Percentiles rank a stretch among this genome's conserved stretches.
Conservation (phyloP, 345 rosid genomes). For the Salix brachista region DNA sequence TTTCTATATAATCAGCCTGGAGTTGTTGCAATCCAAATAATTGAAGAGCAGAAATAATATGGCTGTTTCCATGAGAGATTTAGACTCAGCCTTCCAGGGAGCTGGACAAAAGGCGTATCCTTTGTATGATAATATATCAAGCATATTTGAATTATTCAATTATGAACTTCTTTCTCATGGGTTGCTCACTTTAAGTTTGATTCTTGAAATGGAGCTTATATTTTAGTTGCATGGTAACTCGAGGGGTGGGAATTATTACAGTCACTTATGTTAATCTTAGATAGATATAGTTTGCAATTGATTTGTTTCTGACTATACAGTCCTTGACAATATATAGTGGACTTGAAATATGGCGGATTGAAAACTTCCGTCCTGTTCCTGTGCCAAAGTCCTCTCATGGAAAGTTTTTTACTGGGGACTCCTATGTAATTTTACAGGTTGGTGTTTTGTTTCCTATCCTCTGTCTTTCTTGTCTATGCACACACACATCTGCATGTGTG, state of each 20-base stretch:
- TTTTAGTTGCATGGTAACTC: too few relatives aligned
- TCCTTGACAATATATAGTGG: conserved; percentile 50
- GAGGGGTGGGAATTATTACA: too few relatives aligned
- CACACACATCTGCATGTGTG: not conserved
- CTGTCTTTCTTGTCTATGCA: not conserved
- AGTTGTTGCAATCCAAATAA: conserved; percentile 30
- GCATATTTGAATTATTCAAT: conserved; percentile 6
- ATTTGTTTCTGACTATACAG: not conserved
- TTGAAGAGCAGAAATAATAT: conserved; percentile 43
- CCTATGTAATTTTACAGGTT: conserved; percentile 87
- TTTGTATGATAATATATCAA: conserved; percentile 22
- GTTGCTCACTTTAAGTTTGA: not conserved
- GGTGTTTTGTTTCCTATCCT: conserved; percentile 12
- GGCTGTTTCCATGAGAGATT: conserved; percentile 98
- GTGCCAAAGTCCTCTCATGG: conserved; percentile 72
- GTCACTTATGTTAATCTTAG: conserved; percentile 3
- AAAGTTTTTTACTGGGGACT: conserved; percentile 92
- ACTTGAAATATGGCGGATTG: conserved; percentile 93
- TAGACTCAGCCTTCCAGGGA: conserved; percentile 96
- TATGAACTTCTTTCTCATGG: not conserved
- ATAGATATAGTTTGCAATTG: not conserved
- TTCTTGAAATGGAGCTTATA: too few relatives aligned
- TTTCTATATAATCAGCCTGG: conserved; percentile 22
- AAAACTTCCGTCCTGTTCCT: conserved; percentile 68
- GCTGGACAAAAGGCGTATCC: conserved; percentile 99